A percentile compares a stretch with the other conserved stretches of the same genome.
phyloP scores from a whole-genome alignment of 768 basidiomycete species.

The Imleria badia region DNA sequence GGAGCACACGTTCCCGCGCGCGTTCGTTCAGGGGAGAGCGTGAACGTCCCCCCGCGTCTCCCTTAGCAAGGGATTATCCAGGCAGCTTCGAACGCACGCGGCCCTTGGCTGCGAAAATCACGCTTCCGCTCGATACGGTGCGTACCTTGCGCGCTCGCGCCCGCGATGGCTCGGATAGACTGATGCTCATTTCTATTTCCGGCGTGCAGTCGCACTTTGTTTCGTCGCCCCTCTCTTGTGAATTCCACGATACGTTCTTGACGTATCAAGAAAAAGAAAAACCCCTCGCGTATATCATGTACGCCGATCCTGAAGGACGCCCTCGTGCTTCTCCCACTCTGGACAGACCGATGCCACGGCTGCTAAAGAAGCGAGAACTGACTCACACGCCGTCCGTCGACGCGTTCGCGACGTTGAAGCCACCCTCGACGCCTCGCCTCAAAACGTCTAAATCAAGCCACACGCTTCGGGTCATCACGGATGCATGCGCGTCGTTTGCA shows the following conservation, averaged over 20 bases:
- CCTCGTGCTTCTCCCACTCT: constrained; percentile 13
- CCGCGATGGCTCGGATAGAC: too few species aligned
- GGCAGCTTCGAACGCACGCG: constrained; percentile 11
- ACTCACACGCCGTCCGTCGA: constrained; percentile 5
- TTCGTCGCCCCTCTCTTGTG: constrained; percentile 2
- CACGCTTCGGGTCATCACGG: constrained; percentile 28
- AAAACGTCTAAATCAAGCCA: constrained; percentile 11
- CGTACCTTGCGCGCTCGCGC: background rate
- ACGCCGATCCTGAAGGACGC: constrained; percentile 20
- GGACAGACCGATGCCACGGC: constrained; percentile 2
- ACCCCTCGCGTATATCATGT: constrained; percentile 11
- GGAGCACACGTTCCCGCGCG: constrained; percentile 1
- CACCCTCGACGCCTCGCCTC: constrained; percentile 4
- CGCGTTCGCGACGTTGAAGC: background rate
- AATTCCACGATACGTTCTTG: constrained; percentile 9
- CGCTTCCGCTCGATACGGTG: constrained; percentile 17
- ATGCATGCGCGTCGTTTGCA: constrained; percentile 23
- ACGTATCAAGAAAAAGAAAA: constrained; percentile 12
- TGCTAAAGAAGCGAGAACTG: constrained; percentile 15
- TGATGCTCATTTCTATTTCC: too few species aligned
- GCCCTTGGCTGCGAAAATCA: constrained; percentile 19
- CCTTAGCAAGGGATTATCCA: constrained; percentile 2
- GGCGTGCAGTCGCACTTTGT: constrained; percentile 6
- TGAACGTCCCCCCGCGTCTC: background rate
- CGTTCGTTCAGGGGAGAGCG: constrained; percentile 18